Conservation (phyloP, 257 asterid species). For the Solanum bukasovii region DNA sequence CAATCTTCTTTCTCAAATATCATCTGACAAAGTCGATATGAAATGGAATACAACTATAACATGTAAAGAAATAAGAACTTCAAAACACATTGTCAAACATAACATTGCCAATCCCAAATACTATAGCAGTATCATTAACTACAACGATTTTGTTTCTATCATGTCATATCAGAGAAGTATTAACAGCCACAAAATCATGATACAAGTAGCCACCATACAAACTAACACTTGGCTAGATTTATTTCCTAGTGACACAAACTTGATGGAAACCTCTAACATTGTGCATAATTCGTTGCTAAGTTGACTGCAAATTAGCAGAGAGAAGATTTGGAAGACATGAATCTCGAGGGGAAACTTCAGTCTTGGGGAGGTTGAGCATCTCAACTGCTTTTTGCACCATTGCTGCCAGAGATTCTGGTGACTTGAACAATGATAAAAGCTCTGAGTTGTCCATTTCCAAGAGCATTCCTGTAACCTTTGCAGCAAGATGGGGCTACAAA, state of each 20-base stretch:
- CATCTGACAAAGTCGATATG: neutral
- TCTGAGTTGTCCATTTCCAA: constrained; percentile 87
- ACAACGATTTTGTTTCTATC: neutral
- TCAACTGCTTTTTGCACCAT: constrained; percentile 76
- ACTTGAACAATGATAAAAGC: constrained; percentile 52
- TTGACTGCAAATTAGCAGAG: constrained; percentile 50
- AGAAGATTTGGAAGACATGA: constrained; percentile 34
- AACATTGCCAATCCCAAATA: neutral
- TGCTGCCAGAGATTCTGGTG: constrained; percentile 53
- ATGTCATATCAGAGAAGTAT: neutral
- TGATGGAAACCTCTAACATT: neutral
- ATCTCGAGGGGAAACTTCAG: constrained; percentile 41
- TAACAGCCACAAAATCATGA: neutral
- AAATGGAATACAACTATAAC: neutral
- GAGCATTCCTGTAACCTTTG: constrained; percentile 87
- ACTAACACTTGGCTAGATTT: neutral
- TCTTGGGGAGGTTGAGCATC: constrained; percentile 49
- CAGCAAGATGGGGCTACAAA: constrained; percentile 55
- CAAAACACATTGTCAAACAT: neutral
- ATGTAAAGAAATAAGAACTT: neutral
- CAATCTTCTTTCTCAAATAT: neutral
- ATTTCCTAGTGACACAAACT: neutral
- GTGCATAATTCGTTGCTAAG: constrained; percentile 8
- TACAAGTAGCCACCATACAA: neutral
- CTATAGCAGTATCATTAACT: neutral